These are phyloP conservation scores for Neurospora tetrasperma DNA, from an alignment of 495 filamentous ascomycete genomes.

Conservation along the genomic window DNA sequence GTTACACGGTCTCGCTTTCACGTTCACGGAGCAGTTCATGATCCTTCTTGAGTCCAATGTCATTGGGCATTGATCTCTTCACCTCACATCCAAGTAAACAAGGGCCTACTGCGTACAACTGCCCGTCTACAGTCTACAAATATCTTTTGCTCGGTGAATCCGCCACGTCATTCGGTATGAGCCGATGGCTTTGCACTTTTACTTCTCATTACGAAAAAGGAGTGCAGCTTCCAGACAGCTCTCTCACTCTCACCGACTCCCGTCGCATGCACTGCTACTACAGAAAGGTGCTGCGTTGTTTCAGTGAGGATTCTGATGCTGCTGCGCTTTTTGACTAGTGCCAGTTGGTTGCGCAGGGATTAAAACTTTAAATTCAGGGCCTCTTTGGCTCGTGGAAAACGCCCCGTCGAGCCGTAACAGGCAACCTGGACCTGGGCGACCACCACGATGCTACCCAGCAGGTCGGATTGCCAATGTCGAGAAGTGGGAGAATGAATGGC, in stretches of 20 bases:
- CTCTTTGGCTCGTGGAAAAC: neutral
- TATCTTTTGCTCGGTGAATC: neutral
- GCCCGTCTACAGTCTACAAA: neutral
- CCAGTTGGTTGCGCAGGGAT: neutral
- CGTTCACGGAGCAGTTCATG: neutral
- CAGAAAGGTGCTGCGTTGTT: neutral
- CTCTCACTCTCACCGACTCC: neutral
- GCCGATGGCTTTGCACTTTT: neutral
- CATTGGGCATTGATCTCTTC: neutral
- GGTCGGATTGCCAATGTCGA: neutral
- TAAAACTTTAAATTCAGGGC: conserved; percentile 6
- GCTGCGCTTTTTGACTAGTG: neutral
- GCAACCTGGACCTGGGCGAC: neutral
- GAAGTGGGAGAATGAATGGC: neutral
- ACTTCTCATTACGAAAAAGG: neutral
- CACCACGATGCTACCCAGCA: conserved; percentile 1
- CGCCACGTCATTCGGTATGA: neutral
- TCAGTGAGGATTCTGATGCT: neutral
- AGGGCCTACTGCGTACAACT: neutral
- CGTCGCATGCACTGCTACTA: neutral
- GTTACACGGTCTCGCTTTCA: neutral
- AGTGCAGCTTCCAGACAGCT: neutral
- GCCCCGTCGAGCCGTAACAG: neutral
- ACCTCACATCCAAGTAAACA: neutral
- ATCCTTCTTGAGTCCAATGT: neutral